Percentiles rank a stretch among this genome's conserved stretches.
phyloP scores from a whole-genome alignment of 2,329 filamentous ascomycete genomes.

The Hirsutella rhossiliensis region DNA sequence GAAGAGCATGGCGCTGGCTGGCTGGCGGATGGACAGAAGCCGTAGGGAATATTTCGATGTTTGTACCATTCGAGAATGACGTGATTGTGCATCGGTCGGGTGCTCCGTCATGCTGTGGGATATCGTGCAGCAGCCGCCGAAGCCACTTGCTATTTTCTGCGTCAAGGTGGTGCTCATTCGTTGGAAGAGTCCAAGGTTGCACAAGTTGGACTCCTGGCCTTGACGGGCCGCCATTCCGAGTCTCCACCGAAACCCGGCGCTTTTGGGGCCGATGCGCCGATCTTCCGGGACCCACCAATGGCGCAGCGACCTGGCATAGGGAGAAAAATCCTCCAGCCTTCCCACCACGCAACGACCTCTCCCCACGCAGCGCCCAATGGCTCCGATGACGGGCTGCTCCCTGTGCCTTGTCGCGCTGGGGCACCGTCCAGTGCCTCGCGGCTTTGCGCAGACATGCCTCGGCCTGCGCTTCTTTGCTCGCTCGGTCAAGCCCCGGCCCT shows the following conservation, averaged over 20 bases:
- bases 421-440: slow-evolving; percentile 4
- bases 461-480: slow-evolving; percentile 23
- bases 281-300: neutral
- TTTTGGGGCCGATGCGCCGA: neutral
- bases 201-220: too few species aligned
- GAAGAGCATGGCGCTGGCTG: neutral
- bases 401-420: slow-evolving; percentile 7
- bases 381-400: slow-evolving; percentile 7
- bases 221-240: too few species aligned
- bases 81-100: too few species aligned
- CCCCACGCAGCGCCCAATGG: slow-evolving; percentile 5
- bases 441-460: slow-evolving; percentile 18
- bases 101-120: too few species aligned
- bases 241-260: too few species aligned
- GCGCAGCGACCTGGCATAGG: neutral
- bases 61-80: too few species aligned
- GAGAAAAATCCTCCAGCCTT: neutral
- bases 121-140: too few species aligned
- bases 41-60: too few species aligned
- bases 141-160: too few species aligned
- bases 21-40: too few species aligned
- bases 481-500: slow-evolving; percentile 27
- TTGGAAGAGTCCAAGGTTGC: too few species aligned
- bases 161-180: too few species aligned
- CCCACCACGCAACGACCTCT: neutral